These are phyloP conservation scores for Globisporangium canariense DNA, from an alignment of 352 stramenopile species.

Conservation along the genomic window DNA sequence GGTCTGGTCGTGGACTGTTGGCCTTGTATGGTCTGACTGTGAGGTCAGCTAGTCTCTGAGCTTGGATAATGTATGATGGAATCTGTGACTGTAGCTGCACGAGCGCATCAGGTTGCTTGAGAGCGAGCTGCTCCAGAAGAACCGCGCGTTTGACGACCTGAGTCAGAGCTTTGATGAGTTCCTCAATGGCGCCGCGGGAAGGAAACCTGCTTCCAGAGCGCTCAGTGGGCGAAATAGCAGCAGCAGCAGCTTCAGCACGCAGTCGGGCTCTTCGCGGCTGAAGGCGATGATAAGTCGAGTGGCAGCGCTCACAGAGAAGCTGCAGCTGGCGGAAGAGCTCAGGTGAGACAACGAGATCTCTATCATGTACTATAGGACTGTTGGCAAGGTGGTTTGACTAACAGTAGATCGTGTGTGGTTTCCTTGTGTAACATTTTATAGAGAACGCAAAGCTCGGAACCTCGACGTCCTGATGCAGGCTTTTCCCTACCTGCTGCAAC, in stretches of 20 bases:
- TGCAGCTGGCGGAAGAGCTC: constrained; percentile 33
- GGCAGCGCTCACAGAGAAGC: constrained; percentile 28
- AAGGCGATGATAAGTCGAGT: constrained; percentile 22
- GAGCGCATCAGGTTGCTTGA: constrained; percentile 41
- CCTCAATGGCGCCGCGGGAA: constrained; percentile 5
- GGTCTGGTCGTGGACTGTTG: neutral
- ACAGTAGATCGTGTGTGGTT: neutral
- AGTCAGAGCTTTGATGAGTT: constrained; percentile 34
- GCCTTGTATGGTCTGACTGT: neutral
- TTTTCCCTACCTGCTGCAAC: constrained; percentile 41
- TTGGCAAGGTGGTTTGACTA: constrained; percentile 2
- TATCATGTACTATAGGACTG: neutral
- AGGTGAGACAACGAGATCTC: constrained; percentile 19
- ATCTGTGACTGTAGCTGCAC: constrained; percentile 24
- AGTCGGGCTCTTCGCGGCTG: constrained; percentile 9
- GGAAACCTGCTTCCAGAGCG: constrained; percentile 11
- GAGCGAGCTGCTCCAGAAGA: constrained; percentile 35
- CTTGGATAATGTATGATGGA: neutral
- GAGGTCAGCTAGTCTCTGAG: neutral
- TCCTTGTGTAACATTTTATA: constrained; percentile 13
- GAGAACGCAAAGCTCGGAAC: constrained; percentile 39
- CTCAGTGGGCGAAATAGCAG: constrained; percentile 2
- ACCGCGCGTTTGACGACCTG: constrained; percentile 26
- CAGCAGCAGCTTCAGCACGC: neutral
- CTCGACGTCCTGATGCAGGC: constrained; percentile 41